phyloP scores from a whole-genome alignment of 352 stramenopile species.

The Aphanomyces stellatus region DNA sequence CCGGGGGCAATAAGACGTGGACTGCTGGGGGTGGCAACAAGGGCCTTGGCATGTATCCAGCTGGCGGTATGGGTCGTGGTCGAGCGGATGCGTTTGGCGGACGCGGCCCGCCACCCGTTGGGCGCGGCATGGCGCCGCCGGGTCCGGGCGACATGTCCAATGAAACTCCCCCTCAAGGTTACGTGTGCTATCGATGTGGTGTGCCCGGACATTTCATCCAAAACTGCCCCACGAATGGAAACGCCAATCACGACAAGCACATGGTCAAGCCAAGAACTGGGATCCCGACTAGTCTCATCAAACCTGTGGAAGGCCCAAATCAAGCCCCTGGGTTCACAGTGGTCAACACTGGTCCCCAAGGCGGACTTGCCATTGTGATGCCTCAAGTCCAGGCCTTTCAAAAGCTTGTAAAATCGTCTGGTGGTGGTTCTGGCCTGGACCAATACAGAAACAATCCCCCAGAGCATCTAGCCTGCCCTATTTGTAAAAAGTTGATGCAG shows the following conservation, averaged over 20 bases:
- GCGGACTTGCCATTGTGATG: slow-evolving; percentile 85
- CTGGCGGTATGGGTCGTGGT: slow-evolving; percentile 20
- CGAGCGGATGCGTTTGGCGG: slow-evolving; percentile 31
- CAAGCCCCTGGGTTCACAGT: slow-evolving; percentile 81
- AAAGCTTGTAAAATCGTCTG: slow-evolving; percentile 86
- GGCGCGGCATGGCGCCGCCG: slow-evolving; percentile 23
- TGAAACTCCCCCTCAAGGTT: slow-evolving; percentile 65
- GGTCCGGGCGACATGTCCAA: slow-evolving; percentile 18
- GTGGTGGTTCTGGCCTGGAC: slow-evolving; percentile 82
- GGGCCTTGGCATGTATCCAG: slow-evolving; percentile 37
- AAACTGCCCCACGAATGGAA: slow-evolving; percentile 82
- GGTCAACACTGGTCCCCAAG: slow-evolving; percentile 68
- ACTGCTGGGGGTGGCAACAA: slow-evolving; percentile 64
- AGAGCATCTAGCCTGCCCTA: slow-evolving; percentile 80
- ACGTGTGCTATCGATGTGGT: slow-evolving; percentile 79
- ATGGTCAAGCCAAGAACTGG: slow-evolving; percentile 83
- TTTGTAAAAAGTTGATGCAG: slow-evolving; percentile 84
- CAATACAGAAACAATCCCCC: slow-evolving; percentile 86
- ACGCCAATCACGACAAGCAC: slow-evolving; percentile 82
- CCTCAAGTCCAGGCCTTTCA: slow-evolving; percentile 87
- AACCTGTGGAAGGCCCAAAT: slow-evolving; percentile 75
- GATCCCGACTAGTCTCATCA: slow-evolving; percentile 86
- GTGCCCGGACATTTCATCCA: slow-evolving; percentile 83
- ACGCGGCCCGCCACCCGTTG: slow-evolving; percentile 29
- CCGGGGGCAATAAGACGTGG: slow-evolving; percentile 79